A percentile compares a stretch with the other conserved stretches of the same genome.
These are phyloP conservation scores for Colletotrichum sp. DNA, from an alignment of 2,329 filamentous ascomycete genomes.

Conservation along the genomic window DNA sequence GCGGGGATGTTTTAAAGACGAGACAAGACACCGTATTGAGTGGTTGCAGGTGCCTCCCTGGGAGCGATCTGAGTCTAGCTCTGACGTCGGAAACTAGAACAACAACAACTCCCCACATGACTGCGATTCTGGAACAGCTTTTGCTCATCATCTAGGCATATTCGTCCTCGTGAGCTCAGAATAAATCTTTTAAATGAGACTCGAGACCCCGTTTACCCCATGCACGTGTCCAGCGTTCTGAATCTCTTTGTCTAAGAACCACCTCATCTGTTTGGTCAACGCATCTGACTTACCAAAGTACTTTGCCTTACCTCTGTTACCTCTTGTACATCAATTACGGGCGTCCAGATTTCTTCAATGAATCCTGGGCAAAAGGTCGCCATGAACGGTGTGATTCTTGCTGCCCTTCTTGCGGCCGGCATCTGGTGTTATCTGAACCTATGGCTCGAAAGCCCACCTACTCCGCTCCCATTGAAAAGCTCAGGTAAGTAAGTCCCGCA, in stretches of 20 bases:
- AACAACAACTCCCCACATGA: neutral
- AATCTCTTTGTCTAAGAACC: no score
- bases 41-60: neutral
- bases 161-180: neutral
- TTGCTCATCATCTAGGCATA: neutral
- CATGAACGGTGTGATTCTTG: neutral
- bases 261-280: neutral
- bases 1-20: neutral
- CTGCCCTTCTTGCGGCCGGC: neutral
- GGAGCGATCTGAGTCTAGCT: no score
- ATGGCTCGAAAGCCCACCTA: neutral
- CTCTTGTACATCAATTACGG: neutral
- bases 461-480: neutral
- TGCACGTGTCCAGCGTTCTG: no score
- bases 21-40: neutral
- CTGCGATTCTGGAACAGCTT: neutral
- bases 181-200: neutral
- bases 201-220: neutral
- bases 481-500: neutral
- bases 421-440: neutral
- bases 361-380: neutral
- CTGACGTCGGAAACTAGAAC: no score
- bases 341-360: neutral
- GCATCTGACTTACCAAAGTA: neutral
- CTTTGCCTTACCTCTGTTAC: neutral